These are phyloP conservation scores for Bryum argenteum DNA, from an alignment of 225 moss, liverwort and hornwort genomes.

Conservation along the genomic window DNA sequence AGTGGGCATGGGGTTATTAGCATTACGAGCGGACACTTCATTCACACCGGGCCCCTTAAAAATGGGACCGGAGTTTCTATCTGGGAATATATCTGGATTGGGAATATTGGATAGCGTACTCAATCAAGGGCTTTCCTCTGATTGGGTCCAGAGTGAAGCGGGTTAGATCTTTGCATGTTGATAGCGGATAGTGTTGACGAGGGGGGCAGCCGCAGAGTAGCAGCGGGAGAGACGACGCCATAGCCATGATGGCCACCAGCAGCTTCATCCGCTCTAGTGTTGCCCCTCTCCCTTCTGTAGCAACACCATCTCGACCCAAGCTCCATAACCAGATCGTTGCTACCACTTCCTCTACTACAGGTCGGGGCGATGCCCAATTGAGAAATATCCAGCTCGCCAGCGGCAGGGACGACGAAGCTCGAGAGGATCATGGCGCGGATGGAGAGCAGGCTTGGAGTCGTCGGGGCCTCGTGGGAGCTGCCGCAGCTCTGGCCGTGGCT, in stretches of 20 bases:
- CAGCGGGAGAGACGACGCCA: conserved; percentile 41
- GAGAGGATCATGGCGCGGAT: conserved; percentile 16
- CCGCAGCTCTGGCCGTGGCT: conserved; percentile 36
- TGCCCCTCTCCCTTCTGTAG: neutral
- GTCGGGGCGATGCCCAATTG: conserved; percentile 5
- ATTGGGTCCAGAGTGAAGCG: neutral
- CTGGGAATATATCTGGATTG: too few relatives aligned
- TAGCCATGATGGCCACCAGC: conserved; percentile 34
- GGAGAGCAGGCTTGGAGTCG: conserved; percentile 41
- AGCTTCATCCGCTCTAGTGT: conserved; percentile 4
- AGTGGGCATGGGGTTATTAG: too few relatives aligned
- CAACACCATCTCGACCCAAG: neutral
- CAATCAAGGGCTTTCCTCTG: too few relatives aligned
- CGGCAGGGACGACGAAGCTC: conserved; percentile 18
- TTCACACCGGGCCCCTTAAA: too few relatives aligned
- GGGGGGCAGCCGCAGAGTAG: neutral
- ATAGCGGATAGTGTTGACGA: neutral
- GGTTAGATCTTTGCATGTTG: neutral
- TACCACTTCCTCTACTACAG: neutral
- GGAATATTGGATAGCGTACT: too few relatives aligned
- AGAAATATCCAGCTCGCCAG: conserved; percentile 21
- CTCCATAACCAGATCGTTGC: neutral
- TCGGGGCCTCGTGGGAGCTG: conserved; percentile 36
- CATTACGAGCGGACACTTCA: too few relatives aligned
- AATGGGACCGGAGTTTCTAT: too few relatives aligned